Conservation (phyloP, 192 early-diverging fungal species). For the Gryganskiella cystojenkinii region DNA sequence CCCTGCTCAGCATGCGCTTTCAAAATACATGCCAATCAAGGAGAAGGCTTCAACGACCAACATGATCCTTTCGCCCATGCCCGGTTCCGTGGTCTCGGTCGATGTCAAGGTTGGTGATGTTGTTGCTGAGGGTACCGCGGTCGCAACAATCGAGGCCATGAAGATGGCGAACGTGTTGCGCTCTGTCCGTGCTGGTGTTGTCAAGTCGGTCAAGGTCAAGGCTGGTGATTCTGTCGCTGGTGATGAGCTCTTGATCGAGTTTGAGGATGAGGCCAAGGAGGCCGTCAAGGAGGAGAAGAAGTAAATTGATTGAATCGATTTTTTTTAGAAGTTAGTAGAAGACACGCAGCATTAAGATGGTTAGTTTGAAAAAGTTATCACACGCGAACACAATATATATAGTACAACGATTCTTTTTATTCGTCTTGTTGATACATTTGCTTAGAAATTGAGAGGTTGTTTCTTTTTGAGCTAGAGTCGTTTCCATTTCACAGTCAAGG, state of each 20-base stretch:
- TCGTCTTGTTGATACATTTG: too few relatives aligned
- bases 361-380: too few relatives aligned
- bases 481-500: too few relatives aligned
- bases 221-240: conserved; percentile 81
- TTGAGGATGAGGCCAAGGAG: conserved; percentile 56
- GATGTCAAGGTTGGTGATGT: conserved; percentile 83
- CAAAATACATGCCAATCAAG: conserved; percentile 81
- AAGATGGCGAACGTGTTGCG: conserved; percentile 97
- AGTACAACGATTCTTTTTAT: too few relatives aligned
- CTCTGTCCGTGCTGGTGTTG: conserved; percentile 77
- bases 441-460: too few relatives aligned
- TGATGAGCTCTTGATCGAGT: conserved; percentile 82
- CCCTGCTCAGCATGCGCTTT: conserved; percentile 69
- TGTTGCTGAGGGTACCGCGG: conserved; percentile 82
- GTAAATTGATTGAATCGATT: conserved; percentile 10
- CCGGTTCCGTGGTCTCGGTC: conserved; percentile 87
- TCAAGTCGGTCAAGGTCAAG: conserved; percentile 81
- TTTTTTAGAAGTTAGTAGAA: too few relatives aligned
- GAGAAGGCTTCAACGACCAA: conserved; percentile 76
- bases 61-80: conserved; percentile 90
- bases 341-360: too few relatives aligned
- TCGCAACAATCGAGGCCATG: conserved; percentile 96
- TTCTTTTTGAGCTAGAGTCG: too few relatives aligned
- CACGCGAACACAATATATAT: too few relatives aligned
- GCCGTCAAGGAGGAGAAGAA: conserved; percentile 42